Base-by-base conservation (phyloP, 768 basidiomycete species). In the Serendipita sp. region DNA sequence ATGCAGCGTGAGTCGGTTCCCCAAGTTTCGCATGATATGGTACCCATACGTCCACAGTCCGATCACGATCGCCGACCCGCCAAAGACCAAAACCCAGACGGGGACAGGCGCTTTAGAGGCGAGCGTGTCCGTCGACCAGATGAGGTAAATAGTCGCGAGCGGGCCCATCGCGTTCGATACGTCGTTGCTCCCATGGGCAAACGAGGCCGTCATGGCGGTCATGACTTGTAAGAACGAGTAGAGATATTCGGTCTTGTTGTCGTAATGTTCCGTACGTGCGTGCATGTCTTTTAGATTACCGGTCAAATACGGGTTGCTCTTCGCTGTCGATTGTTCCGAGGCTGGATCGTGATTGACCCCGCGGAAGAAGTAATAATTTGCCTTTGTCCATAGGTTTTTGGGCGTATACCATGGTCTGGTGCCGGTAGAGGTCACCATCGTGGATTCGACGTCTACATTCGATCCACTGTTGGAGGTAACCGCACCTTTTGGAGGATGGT, bases 161-260 rank as follows among this genome's bases (percentile, higher is more conserved):
- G 66, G 64, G 2, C 45, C 63, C 13, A 67, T 44, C 18, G 64
- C 68, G 64, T 67, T 67, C n/a, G 66, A 34, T 16, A 68, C 54
- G 64, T 77, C 76, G 72, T 77, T 77, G 67, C 76, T 70, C 15
- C 77, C 77, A 69, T 78, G 77, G 2, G 76, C 77, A 68, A 78
- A 77, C 2, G 75, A 76, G 38, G 72, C 73, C 24, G 73, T 76
- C 67, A 75, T 76, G 13, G 76, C 76, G 3, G 76, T 78, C 58
- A 77, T 64, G 64, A 75, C 72, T 65, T 78, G 77, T 32, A 78
- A 69, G 71, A 77, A 78, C 5, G 75, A 76, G 73, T 70, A 78
- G 30, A 72, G 63, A 68, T 77, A 75, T 68, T 78, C 77, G 64
- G 73, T 73, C 66, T 76, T 75, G 72, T 77, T 77, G 60, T 70